Percentiles rank a stretch among this genome's conserved stretches.
Conservation (phyloP, 768 basidiomycete species). For the Lentinus tigrinus region DNA sequence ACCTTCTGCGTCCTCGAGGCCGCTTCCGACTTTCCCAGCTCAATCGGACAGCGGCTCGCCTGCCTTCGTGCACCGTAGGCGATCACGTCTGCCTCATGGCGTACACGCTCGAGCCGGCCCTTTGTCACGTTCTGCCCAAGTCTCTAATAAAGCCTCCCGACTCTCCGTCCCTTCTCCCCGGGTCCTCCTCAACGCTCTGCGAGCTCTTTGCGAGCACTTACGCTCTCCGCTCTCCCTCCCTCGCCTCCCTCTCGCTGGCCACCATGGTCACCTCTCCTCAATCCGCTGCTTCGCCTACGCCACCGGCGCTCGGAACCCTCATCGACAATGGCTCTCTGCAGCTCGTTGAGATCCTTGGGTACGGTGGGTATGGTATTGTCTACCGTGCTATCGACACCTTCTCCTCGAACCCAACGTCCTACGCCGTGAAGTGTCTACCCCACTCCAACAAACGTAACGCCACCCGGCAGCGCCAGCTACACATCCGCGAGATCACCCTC, state of each 20-base stretch:
- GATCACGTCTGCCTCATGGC: constrained; percentile 34
- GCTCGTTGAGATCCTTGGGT: constrained; percentile 84
- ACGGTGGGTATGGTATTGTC: constrained; percentile 94
- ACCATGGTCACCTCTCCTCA: constrained; percentile 30
- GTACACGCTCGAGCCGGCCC: constrained; percentile 31
- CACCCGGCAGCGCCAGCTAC: constrained; percentile 66
- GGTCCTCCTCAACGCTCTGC: constrained; percentile 28
- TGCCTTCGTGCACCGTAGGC: constrained; percentile 16
- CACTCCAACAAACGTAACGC: constrained; percentile 48
- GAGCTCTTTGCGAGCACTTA: constrained; percentile 22
- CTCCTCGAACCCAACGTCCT: constrained; percentile 50
- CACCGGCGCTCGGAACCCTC: constrained; percentile 63
- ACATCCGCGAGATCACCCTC: constrained; percentile 85
- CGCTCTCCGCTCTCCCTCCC: constrained; percentile 17
- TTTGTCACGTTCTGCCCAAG: constrained; percentile 29
- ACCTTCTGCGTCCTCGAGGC: constrained; percentile 11
- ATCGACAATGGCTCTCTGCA: constrained; percentile 84
- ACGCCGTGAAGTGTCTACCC: constrained; percentile 90
- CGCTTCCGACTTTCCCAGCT: constrained; percentile 16
- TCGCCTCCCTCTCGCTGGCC: constrained; percentile 15
- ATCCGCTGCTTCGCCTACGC: constrained; percentile 42
- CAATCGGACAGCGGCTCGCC: constrained; percentile 13
- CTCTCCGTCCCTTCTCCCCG: constrained; percentile 20
- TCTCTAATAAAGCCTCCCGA: constrained; percentile 26
- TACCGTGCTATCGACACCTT: constrained; percentile 77